A percentile compares a stretch with the other conserved stretches of the same genome.
phyloP scores from a whole-genome alignment of 2,329 filamentous ascomycete genomes.

The Daldinia sp. region DNA sequence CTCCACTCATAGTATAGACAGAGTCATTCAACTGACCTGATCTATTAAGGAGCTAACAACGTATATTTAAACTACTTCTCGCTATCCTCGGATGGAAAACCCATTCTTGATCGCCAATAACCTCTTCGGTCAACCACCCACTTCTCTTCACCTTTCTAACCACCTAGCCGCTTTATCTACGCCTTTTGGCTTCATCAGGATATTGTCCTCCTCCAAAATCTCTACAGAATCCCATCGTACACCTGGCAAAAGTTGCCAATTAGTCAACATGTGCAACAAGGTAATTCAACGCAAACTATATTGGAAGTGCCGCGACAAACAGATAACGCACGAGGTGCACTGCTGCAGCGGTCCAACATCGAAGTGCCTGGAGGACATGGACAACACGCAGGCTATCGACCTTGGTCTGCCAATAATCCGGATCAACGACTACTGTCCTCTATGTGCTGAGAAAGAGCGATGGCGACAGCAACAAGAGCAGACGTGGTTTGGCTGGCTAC shows the following conservation, averaged over 20 bases:
- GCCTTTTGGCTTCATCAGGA: not conserved
- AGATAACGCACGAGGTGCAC: not conserved
- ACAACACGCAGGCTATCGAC: not conserved
- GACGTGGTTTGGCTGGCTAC: not conserved
- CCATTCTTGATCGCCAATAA: not conserved
- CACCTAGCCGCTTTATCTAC: too few species aligned
- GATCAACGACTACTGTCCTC: not conserved
- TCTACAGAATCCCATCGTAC: not conserved
- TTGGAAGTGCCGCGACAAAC: not conserved
- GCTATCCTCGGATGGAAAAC: not conserved
- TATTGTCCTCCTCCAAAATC: not conserved
- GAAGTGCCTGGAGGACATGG: not conserved
- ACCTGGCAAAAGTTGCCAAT: too few species aligned
- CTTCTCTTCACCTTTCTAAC: not conserved
- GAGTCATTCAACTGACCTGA: not conserved
- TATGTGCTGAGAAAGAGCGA: not conserved
- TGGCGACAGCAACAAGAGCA: not conserved
- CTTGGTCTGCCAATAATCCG: not conserved
- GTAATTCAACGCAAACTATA: not conserved
- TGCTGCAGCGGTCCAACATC: not conserved
- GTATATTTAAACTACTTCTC: not conserved
- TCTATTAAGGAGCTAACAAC: not conserved
- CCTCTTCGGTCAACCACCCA: not conserved
- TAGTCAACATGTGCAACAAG: not conserved
- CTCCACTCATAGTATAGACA: not conserved